These are phyloP conservation scores for Macrolepiota albuminosa DNA, from an alignment of 768 basidiomycete genomes.

Conservation along the genomic window DNA sequence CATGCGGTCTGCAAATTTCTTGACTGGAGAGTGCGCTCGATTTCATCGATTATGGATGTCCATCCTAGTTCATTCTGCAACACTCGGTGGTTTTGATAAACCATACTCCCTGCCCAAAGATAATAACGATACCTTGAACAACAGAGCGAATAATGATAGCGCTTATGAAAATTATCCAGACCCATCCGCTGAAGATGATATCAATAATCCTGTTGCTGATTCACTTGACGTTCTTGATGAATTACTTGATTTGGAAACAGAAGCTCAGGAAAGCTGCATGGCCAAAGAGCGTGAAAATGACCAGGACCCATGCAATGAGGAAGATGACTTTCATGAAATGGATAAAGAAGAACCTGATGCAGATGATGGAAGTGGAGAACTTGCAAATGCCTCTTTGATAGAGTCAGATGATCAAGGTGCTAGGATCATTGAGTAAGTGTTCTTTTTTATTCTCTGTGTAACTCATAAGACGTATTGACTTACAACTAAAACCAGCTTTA, in stretches of 20 bases:
- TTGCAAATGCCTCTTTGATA: background rate
- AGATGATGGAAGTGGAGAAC: background rate
- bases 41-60: background rate
- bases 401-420: background rate
- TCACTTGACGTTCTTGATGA: background rate
- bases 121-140: no score
- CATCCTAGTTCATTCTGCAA: background rate
- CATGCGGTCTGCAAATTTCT: background rate
- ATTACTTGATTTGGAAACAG: background rate
- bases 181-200: background rate
- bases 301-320: background rate
- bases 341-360: background rate
- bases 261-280: background rate
- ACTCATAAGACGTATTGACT: no score
- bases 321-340: no score
- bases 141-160: background rate
- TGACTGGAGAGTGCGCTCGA: background rate
- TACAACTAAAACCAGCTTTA: no score
- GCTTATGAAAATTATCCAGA: background rate
- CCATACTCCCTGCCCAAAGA: background rate
- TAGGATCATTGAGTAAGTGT: background rate
- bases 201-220: background rate
- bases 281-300: no score
- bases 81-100: background rate
- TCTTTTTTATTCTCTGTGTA: no score